Conservation (phyloP, 139 green algal species). For the Chlamydomonas sphaeroides region DNA sequence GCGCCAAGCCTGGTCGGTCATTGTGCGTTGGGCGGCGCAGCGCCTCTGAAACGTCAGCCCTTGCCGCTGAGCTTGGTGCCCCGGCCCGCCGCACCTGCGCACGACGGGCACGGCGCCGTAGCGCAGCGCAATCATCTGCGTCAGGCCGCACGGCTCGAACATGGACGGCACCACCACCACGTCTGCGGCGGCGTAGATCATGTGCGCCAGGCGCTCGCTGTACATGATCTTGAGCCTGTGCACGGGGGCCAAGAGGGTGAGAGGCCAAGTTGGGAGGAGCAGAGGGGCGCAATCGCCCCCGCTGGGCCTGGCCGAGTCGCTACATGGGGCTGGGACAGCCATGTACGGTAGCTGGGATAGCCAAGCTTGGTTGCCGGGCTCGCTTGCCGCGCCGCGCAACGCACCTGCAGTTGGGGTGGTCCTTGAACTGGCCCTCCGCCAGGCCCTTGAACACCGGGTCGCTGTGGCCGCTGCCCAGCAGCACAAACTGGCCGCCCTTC, state of each 20-base stretch:
- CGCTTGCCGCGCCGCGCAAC: no score
- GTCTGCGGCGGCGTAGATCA: conserved; percentile 93
- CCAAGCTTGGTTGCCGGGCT: no score
- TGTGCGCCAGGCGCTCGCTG: conserved; percentile 75
- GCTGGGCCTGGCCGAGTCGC: no score
- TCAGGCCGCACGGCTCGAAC: conserved; percentile 97
- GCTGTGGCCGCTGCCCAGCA: conserved; percentile 89
- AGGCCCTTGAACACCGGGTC: conserved; percentile 83
- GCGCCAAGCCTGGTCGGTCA: no score
- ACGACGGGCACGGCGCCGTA: conserved; percentile 83
- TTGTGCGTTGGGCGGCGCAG: no score
- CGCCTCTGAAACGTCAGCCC: no score
- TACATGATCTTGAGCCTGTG: conserved; percentile 46
- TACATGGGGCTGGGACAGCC: no score
- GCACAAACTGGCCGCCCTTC: conserved; percentile 89
- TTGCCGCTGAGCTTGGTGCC: no score
- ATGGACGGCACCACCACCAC: conserved; percentile 94
- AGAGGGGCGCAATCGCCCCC: no score
- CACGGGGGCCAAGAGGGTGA: background rate
- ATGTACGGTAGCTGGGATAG: no score
- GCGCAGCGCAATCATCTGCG: conserved; percentile 77
- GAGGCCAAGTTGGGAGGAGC: background rate
- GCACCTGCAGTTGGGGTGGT: conserved; percentile 49
- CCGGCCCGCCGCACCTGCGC: conserved; percentile 22
- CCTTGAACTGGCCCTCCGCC: conserved; percentile 72